Conservation (phyloP, 148 eudicot genomes). For the Pouteria glomerata region DNA sequence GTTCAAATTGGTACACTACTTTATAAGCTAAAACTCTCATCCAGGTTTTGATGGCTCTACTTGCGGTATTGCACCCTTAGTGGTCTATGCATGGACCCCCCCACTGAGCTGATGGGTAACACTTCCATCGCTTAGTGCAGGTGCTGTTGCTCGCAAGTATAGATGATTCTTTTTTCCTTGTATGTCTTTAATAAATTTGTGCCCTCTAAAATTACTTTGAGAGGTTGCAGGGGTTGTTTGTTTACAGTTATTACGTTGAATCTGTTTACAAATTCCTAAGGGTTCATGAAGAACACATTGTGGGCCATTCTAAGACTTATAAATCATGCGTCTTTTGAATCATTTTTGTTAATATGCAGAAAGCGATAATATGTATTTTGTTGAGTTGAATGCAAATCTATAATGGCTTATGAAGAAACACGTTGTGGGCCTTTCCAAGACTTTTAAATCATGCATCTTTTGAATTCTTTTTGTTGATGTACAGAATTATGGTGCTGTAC, state of each 20-base stretch:
- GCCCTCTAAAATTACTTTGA: not conserved
- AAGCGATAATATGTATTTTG: not conserved
- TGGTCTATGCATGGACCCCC: slow-evolving; percentile 28
- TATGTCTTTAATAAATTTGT: not conserved
- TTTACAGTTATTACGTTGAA: too few species aligned
- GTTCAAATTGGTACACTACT: not conserved
- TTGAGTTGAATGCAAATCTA: not conserved
- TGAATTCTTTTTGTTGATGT: not conserved
- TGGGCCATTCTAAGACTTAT: not conserved
- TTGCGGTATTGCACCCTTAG: slow-evolving; percentile 25
- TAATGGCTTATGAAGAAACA: not conserved
- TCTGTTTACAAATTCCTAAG: too few species aligned
- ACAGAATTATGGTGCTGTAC: too few species aligned
- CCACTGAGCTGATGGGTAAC: slow-evolving; percentile 15
- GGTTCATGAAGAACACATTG: not conserved
- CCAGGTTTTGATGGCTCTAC: slow-evolving; percentile 7
- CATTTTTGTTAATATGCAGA: not conserved
- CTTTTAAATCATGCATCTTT: not conserved
- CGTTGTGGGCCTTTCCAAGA: not conserved
- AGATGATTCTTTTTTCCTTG: not conserved
- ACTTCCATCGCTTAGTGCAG: slow-evolving; percentile 24
- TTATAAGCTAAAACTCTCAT: slow-evolving; percentile 6
- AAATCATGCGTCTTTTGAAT: not conserved
- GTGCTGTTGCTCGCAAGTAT: slow-evolving; percentile 9
- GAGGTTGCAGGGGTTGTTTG: too few species aligned